Evolutionary conservation across 208 protist genomes (phyloP).

Genomic region (Leishmania major): DNA sequence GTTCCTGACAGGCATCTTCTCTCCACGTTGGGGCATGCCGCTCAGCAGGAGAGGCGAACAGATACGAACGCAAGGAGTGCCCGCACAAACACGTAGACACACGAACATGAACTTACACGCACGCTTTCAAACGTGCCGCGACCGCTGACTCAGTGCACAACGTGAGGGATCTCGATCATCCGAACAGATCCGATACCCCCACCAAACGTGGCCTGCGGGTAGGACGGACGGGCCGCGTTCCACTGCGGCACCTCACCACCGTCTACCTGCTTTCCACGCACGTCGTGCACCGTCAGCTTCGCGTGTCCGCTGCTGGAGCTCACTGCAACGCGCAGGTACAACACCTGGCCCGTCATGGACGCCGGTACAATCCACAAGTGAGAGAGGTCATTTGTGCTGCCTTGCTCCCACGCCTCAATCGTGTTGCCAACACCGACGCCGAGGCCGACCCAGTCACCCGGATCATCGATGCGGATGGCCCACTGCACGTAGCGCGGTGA

Average conservation of each 20-base stretch:
- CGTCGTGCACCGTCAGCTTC: conserved; percentile 80
- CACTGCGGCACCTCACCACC: conserved; percentile 83
- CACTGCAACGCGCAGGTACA: conserved; percentile 63
- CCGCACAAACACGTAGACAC: neutral
- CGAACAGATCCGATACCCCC: conserved; percentile 71
- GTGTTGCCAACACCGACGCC: conserved; percentile 81
- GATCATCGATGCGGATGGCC: conserved; percentile 71
- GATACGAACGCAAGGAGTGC: neutral
- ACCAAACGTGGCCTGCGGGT: conserved; percentile 87
- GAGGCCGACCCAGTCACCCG: conserved; percentile 87
- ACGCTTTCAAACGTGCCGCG: no score
- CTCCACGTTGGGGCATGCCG: no score
- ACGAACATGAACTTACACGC: neutral
- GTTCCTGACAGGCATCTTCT: no score
- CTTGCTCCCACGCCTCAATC: conserved; percentile 56
- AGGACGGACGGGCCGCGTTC: conserved; percentile 64
- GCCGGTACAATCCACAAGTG: conserved; percentile 85
- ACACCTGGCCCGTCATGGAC: conserved; percentile 30
- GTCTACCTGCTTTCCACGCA: conserved; percentile 65
- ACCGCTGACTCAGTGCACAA: conserved; percentile 23
- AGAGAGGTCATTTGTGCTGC: conserved; percentile 65
- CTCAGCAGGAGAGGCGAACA: neutral
- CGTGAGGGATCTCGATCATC: conserved; percentile 57
- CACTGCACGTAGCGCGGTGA: conserved; percentile 52
- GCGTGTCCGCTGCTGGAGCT: conserved; percentile 58